These are phyloP conservation scores for Cymbidium sinense DNA, from an alignment of 106 monocot genomes.

Conservation along the genomic window DNA sequence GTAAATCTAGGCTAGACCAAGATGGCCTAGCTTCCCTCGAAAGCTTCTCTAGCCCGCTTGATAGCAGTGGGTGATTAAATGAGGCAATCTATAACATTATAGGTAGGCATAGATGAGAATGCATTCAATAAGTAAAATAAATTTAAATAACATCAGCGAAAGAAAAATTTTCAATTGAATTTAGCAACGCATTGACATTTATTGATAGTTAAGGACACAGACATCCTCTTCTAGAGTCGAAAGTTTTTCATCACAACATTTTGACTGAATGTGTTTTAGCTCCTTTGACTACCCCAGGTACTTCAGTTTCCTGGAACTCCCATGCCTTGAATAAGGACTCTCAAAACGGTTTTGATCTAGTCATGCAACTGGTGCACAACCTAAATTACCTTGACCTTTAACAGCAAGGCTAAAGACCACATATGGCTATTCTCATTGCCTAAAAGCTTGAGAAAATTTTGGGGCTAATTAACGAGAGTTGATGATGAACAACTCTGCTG, in stretches of 20 bases:
- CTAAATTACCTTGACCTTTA: neutral
- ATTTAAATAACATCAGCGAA: neutral
- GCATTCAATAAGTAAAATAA: neutral
- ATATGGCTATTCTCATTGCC: neutral
- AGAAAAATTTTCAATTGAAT: neutral
- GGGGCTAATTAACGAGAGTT: neutral
- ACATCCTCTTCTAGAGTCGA: neutral
- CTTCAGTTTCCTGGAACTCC: neutral
- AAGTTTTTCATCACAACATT: neutral
- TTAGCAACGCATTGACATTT: neutral
- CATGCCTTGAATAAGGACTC: neutral
- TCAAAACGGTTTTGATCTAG: neutral
- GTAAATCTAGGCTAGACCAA: slow-evolving; percentile 19
- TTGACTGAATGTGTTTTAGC: neutral
- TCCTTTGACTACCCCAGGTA: neutral
- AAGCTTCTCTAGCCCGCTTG: slow-evolving; percentile 22
- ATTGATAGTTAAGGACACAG: neutral
- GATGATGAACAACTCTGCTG: neutral
- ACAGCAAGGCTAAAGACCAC: neutral
- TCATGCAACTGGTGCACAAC: neutral
- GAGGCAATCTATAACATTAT: slow-evolving; percentile 18
- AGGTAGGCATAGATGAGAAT: neutral
- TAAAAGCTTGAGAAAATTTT: neutral
- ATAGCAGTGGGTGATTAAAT: slow-evolving; percentile 21
- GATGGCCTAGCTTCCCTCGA: slow-evolving; percentile 22